These are phyloP conservation scores for Hirsutella thompsonii DNA, from an alignment of 2,329 filamentous ascomycete genomes.

Conservation along the genomic window DNA sequence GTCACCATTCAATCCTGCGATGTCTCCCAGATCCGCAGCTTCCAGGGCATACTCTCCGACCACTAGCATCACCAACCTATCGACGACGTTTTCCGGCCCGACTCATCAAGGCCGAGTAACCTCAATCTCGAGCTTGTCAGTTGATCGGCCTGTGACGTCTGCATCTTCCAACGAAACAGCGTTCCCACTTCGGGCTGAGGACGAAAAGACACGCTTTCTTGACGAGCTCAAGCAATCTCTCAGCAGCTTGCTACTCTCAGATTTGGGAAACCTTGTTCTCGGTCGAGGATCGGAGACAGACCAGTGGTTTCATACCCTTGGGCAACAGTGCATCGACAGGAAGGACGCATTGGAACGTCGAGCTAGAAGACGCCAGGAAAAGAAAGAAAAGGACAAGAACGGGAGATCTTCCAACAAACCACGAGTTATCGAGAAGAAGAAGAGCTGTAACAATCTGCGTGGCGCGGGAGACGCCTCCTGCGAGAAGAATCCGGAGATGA, in stretches of 20 bases:
- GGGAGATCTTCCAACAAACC: slow-evolving; percentile 32
- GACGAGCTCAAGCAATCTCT: slow-evolving; percentile 65
- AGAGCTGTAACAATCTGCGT: slow-evolving; percentile 54
- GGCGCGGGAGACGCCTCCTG: slow-evolving; percentile 28
- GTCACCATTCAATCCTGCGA: slow-evolving; percentile 68
- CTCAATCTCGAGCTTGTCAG: slow-evolving; percentile 32
- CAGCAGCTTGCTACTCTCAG: slow-evolving; percentile 75
- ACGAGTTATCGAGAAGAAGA: slow-evolving; percentile 48
- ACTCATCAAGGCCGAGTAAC: slow-evolving; percentile 26
- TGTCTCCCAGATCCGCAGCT: slow-evolving; percentile 47
- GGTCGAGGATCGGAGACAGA: slow-evolving; percentile 89
- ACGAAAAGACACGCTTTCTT: slow-evolving; percentile 70
- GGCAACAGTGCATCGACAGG: slow-evolving; percentile 51
- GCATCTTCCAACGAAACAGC: slow-evolving; percentile 57
- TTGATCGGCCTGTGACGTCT: slow-evolving; percentile 49
- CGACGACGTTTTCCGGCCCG: slow-evolving; percentile 32
- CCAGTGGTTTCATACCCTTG: slow-evolving; percentile 63
- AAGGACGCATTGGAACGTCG: slow-evolving; percentile 41
- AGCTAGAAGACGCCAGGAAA: slow-evolving; percentile 24
- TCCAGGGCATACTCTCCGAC: slow-evolving; percentile 49
- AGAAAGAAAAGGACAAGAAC: slow-evolving; percentile 28
- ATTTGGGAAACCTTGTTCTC: slow-evolving; percentile 77
- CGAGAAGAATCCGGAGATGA: slow-evolving; percentile 24
- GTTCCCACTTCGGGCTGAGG: slow-evolving; percentile 44
- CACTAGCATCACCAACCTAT: slow-evolving; percentile 46